phyloP scores from a whole-genome alignment of 2,329 filamentous ascomycete species.

The Boeremia exigua region DNA sequence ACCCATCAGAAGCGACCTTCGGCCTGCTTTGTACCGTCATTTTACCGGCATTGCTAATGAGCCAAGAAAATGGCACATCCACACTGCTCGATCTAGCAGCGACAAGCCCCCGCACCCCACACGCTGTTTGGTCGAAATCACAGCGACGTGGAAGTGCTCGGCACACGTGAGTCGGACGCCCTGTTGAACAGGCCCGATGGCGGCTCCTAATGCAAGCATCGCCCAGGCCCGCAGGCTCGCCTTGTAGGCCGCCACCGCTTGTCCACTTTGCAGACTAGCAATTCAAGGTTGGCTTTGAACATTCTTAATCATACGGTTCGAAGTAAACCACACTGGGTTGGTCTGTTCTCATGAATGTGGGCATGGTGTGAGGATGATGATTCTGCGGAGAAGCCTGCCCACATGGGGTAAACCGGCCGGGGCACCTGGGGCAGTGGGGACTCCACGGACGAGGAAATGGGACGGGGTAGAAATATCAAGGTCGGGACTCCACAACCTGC shows the following conservation, averaged over 20 bases:
- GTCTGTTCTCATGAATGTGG: conserved; percentile 10
- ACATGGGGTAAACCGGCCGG: conserved; percentile 29
- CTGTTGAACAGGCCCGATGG: no score
- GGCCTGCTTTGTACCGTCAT: conserved; percentile 29
- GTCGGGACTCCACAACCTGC: conserved; percentile 21
- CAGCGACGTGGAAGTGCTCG: neutral
- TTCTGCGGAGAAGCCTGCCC: conserved; percentile 29
- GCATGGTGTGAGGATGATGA: conserved; percentile 21
- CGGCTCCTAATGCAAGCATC: no score
- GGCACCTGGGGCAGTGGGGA: conserved; percentile 20
- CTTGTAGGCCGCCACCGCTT: no score
- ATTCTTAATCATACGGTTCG: conserved; percentile 8
- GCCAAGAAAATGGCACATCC: conserved; percentile 33
- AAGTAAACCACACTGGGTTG: conserved; percentile 16
- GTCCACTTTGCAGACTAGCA: conserved; percentile 5
- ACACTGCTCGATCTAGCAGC: conserved; percentile 27
- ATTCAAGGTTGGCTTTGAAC: conserved; percentile 12
- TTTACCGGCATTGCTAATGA: conserved; percentile 18
- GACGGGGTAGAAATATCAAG: conserved; percentile 34
- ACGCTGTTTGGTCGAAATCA: conserved; percentile 24
- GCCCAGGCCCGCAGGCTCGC: no score
- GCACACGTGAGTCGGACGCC: no score
- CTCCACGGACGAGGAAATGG: conserved; percentile 23
- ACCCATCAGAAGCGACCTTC: conserved; percentile 22
- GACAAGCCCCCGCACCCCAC: conserved; percentile 25